Base-by-base conservation (phyloP, 176 grass and related monocot genomes). In the barley (Hordeum vulgare) region DNA sequence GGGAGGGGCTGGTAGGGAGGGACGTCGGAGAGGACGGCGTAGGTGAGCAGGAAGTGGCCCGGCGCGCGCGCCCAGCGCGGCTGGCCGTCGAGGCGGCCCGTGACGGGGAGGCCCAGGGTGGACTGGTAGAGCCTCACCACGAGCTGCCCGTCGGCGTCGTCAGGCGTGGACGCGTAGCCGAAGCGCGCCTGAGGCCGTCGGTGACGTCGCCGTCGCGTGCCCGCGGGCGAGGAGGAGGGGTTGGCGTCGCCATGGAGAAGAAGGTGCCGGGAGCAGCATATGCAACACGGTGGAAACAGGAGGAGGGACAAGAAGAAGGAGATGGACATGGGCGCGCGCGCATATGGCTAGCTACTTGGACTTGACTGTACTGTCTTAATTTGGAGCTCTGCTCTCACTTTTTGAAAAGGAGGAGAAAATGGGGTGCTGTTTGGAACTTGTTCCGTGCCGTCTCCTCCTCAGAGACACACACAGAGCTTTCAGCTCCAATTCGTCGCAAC, bases 161-260 rank as follows among this genome's bases (percentile, higher is more conserved):
- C 12, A 3, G 23, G n/a, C 11, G 47, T 42, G 18, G 71, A 74
- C 14, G 9, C 13, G 57, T 62, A 78, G 57, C 75, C 75, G 36
- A 78, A 78, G 13, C 75, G 75, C 57, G 75, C 75, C 18, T 61
- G 23, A 78, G 75, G 42, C 71, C 44, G 57, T 28, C 75, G 23
- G 71, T 74, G 42, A 74, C 18, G 56, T 23, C 23, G 56, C 21
- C 56, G 56, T 23, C 21, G 21, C 56, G 21, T 0, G 21, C 56
- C 7, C 49, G 20, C 21, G 56, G 23, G 21, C 45, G 56, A 58
- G 21, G 18, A n/a, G 56, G 56, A 0, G 60, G 60, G 0, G 61
- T 53, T 53, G 17, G 49, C 49, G 49, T 20, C 15, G 49, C 17
- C 49, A 15, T 53, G 49, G 49, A 53, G 49, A 17, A 63, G 61